Evolutionary conservation across 2,329 filamentous ascomycete genomes (phyloP).

Genomic region (Ophiosphaerella narmari): DNA sequence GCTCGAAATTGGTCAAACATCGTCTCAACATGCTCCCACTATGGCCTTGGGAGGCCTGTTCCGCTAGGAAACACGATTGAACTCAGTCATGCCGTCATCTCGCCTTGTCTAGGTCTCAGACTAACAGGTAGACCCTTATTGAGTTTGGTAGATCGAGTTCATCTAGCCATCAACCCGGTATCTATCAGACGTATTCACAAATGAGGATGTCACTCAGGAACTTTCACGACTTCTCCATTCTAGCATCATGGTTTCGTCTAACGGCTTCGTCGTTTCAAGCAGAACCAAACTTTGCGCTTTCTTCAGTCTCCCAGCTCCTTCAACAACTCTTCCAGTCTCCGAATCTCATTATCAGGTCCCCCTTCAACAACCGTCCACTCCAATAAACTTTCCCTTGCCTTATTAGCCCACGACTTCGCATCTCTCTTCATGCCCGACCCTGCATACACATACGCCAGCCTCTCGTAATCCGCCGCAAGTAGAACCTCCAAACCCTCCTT

Average conservation of each 20-base stretch:
- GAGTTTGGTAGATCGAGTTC: too few species aligned
- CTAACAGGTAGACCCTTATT: background rate
- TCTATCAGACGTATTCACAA: background rate
- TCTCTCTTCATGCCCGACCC: constrained; percentile 18
- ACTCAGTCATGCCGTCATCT: background rate
- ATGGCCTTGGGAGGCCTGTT: background rate
- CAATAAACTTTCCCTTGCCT: constrained; percentile 22
- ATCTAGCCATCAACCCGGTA: too few species aligned
- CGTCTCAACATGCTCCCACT: background rate
- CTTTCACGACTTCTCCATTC: background rate
- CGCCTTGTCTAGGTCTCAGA: background rate
- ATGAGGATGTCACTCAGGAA: background rate
- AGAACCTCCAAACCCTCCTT: constrained; percentile 25
- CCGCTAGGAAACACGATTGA: background rate
- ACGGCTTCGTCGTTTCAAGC: too few species aligned
- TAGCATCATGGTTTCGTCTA: too few species aligned
- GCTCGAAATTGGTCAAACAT: background rate
- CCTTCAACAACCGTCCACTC: constrained; percentile 27
- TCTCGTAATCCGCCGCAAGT: constrained; percentile 27
- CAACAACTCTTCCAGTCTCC: constrained; percentile 22
- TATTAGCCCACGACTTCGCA: constrained; percentile 22
- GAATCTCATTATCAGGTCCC: constrained; percentile 14
- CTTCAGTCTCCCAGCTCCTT: constrained; percentile 16
- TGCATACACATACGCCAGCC: constrained; percentile 32
- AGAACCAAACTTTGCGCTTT: too few species aligned